These are phyloP conservation scores for Akanthomyces dipterigenus DNA, from an alignment of 2,329 filamentous ascomycete genomes.

Conservation along the genomic window DNA sequence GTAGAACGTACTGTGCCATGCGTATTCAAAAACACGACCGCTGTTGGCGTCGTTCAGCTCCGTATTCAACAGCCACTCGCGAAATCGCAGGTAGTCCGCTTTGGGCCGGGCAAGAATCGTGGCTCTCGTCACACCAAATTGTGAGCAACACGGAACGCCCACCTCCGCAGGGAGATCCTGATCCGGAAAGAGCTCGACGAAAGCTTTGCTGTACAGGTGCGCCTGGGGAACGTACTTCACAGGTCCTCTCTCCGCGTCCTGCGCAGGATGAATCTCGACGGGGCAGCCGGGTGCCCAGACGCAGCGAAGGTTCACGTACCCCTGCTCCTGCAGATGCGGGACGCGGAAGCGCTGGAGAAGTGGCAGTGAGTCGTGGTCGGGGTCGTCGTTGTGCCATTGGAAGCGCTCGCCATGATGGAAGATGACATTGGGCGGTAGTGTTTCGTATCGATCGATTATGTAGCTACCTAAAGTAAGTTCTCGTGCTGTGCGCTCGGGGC, in stretches of 20 bases:
- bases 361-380: slow-evolving; percentile 46
- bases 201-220: slow-evolving; percentile 35
- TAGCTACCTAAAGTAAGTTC: slow-evolving; percentile 23
- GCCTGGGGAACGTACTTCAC: slow-evolving; percentile 28
- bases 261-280: slow-evolving; percentile 36
- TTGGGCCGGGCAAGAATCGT: slow-evolving; percentile 40
- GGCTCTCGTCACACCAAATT: neutral
- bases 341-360: slow-evolving; percentile 42
- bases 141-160: neutral
- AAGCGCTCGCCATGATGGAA: slow-evolving; percentile 43
- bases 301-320: slow-evolving; percentile 57
- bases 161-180: neutral
- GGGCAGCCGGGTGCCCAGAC: slow-evolving; percentile 52
- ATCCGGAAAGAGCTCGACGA: slow-evolving; percentile 33
- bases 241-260: slow-evolving; percentile 24
- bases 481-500: too few species aligned
- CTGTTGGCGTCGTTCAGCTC: slow-evolving; percentile 46
- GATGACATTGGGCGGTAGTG: slow-evolving; percentile 35
- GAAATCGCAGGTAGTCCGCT: slow-evolving; percentile 49
- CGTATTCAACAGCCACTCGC: slow-evolving; percentile 53
- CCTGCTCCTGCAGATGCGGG: slow-evolving; percentile 42
- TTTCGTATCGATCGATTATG: slow-evolving; percentile 43
- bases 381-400: slow-evolving; percentile 49
- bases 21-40: slow-evolving; percentile 56
- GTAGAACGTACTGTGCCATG: slow-evolving; percentile 53